These are phyloP conservation scores for Paxillus involutus DNA, from an alignment of 768 basidiomycete species.

Conservation along the genomic window DNA sequence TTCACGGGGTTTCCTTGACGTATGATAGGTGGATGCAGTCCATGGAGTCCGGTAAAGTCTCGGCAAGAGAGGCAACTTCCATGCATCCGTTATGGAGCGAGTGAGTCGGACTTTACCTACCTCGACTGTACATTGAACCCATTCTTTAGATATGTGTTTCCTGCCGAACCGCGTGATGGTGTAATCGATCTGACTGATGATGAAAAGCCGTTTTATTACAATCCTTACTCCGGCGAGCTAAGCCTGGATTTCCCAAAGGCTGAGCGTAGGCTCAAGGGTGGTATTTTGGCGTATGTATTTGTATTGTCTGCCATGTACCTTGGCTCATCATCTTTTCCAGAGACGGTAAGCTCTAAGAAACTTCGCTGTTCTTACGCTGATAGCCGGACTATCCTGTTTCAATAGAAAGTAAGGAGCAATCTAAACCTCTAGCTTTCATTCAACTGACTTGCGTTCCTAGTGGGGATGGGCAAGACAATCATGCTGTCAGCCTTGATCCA, in stretches of 20 bases:
- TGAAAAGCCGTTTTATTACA: slow-evolving; percentile 83
- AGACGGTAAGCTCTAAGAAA: slow-evolving; percentile 30
- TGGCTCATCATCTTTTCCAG: slow-evolving; percentile 21
- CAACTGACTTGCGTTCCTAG: slow-evolving; percentile 35
- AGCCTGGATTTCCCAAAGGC: slow-evolving; percentile 83
- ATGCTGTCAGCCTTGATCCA: slow-evolving; percentile 92
- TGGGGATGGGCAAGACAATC: slow-evolving; percentile 97
- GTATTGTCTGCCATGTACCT: not conserved
- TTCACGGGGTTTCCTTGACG: not conserved
- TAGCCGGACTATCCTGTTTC: not conserved
- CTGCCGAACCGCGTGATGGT: slow-evolving; percentile 53
- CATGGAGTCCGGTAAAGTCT: slow-evolving; percentile 71
- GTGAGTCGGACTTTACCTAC: slow-evolving; percentile 43
- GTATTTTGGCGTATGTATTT: slow-evolving; percentile 80
- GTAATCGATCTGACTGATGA: slow-evolving; percentile 81
- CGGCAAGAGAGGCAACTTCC: slow-evolving; percentile 65
- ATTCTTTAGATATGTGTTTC: slow-evolving; percentile 67
- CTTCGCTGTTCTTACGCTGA: slow-evolving; percentile 2
- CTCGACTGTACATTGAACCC: not conserved
- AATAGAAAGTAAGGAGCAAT: slow-evolving; percentile 48
- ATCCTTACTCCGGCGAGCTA: slow-evolving; percentile 88
- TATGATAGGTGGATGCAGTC: slow-evolving; percentile 86
- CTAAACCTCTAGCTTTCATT: not conserved
- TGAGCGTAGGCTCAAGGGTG: slow-evolving; percentile 75
- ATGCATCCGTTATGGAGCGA: slow-evolving; percentile 96